Evolutionary conservation across 106 monocot genomes (phyloP), one percentile per base, ranked within the genome.

Genomic region (Acanthochlamys bracteata): DNA sequence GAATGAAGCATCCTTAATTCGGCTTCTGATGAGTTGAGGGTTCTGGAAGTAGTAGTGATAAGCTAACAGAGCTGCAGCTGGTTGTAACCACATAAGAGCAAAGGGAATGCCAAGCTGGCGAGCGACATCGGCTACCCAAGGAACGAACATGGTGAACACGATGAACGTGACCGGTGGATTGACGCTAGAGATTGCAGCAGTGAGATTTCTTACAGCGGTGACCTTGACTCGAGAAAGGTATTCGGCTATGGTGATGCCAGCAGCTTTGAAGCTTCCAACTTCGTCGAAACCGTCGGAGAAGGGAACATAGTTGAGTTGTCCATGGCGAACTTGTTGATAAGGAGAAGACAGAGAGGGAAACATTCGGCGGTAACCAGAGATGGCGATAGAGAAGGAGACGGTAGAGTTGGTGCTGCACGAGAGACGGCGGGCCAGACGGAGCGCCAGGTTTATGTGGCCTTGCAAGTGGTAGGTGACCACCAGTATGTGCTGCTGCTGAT

Each of bases 381-480:
- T 7, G 39, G 76, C n/a, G 45, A 65, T 76, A 23, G 76, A 70
- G 71, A 76, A 71, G 53, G 71, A 71, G 53, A 76, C 59, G 10
- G 25, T 64, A 15, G 20, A 64, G 57, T 59, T 49, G 65, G 27
- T 33, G 27, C 39, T 10, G 24, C 41, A 16, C 14, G 59, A 23
- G 52, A 66, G 71, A n/a, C 74, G 81, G 24, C 49, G 57, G 33
- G 78, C 81, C 9, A 85, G 77, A 10, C 60, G 68, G 43, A 58
- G 81, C 19, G 43, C 33, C 10, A 78, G 85, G 66, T 75, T 85
- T 59, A 85, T 61, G 68, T 85, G 78, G 68, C 81, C 71, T 61
- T 78, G 81, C 21, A 26, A 23, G 0, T 46, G 51, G 42, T 46
- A 51, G 49, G 67, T 42, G 4, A 74, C 78, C 20, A 85, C 59